These are phyloP conservation scores for Mycosarcoma maydis DNA, from an alignment of 1,284 basidiomycete species.

Conservation along the genomic window DNA sequence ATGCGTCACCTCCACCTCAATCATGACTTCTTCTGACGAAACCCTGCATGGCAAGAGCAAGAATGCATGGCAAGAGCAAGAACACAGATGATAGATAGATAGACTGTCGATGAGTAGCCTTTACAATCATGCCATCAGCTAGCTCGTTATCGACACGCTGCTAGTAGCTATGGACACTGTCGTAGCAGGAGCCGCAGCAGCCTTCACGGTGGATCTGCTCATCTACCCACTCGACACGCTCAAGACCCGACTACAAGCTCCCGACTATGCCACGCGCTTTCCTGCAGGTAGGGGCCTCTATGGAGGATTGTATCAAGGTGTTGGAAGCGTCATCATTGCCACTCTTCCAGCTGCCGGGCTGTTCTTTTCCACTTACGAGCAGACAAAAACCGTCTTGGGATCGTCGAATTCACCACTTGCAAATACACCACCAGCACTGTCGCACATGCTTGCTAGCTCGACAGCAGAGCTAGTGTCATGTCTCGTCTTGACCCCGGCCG, in stretches of 20 bases:
- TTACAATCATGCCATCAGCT: neutral
- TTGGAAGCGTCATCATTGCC: slow-evolving; percentile 95
- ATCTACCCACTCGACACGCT: slow-evolving; percentile 97
- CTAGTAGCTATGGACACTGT: slow-evolving; percentile 33
- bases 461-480: slow-evolving; percentile 59
- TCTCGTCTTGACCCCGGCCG: slow-evolving; percentile 55
- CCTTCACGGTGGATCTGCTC: slow-evolving; percentile 76
- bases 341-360: slow-evolving; percentile 81
- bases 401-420: slow-evolving; percentile 36
- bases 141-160: neutral
- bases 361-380: slow-evolving; percentile 60
- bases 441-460: slow-evolving; percentile 48
- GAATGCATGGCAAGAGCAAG: too few species aligned
- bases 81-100: neutral
- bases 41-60: slow-evolving; percentile 13
- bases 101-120: neutral
- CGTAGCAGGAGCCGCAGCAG: slow-evolving; percentile 59
- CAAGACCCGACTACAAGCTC: slow-evolving; percentile 93
- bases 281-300: slow-evolving; percentile 81
- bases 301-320: slow-evolving; percentile 88
- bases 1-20: slow-evolving; percentile 18
- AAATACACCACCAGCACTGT: slow-evolving; percentile 34
- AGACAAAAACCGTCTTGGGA: slow-evolving; percentile 43
- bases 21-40: slow-evolving; percentile 32
- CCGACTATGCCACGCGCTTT: slow-evolving; percentile 76